Conservation (phyloP, 75 land plant genomes). For the Cunninghamia lanceolata region DNA sequence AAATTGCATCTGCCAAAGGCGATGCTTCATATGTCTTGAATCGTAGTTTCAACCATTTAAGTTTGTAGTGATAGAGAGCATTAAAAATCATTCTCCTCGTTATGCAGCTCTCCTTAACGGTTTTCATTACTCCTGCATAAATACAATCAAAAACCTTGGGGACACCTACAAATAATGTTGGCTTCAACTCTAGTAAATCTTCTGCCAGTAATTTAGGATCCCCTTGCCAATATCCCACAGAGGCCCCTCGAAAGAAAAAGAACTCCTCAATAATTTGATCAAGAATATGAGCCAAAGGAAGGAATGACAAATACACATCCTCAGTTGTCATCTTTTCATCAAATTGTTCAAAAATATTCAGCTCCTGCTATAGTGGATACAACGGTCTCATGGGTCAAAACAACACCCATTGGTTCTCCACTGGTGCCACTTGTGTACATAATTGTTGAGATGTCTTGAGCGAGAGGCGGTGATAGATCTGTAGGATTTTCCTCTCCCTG, state of each 20-base stretch:
- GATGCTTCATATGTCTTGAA: too few relatives aligned
- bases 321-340: too few relatives aligned
- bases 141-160: conserved; percentile 91
- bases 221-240: conserved; percentile 96
- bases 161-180: conserved; percentile 90
- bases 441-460: conserved; percentile 73
- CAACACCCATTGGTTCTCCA: too few relatives aligned
- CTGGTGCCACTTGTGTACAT: too few relatives aligned
- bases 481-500: conserved; percentile 65
- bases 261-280: too few relatives aligned
- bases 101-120: too few relatives aligned
- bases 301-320: too few relatives aligned
- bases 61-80: too few relatives aligned
- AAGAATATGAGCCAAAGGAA: too few relatives aligned
- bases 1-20: too few relatives aligned
- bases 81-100: conserved; percentile 27
- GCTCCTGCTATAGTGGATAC: conserved; percentile 47
- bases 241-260: conserved; percentile 87
- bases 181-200: conserved; percentile 85
- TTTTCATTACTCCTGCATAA: conserved; percentile 46
- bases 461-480: conserved; percentile 56
- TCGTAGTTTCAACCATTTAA: too few relatives aligned
- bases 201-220: conserved; percentile 69
- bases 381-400: conserved; percentile 73
- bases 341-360: conserved; percentile 61